Conservation (phyloP, 805 yeast species). For the Pichia californica region DNA sequence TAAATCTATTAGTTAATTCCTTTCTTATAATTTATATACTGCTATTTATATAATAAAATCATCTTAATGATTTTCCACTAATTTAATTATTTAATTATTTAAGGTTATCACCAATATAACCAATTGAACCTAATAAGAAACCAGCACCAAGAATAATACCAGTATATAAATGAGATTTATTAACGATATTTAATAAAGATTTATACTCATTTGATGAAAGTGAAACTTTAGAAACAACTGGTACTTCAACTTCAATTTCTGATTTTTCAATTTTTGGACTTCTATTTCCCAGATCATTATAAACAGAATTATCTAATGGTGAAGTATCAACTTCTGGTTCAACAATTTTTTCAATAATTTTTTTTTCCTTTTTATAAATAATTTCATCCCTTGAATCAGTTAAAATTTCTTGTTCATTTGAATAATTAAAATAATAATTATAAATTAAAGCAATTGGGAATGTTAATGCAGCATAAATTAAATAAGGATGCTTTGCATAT, state of each 20-base stretch:
- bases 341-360: constrained; percentile 19
- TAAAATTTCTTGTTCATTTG: constrained; percentile 24
- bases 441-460: constrained; percentile 37
- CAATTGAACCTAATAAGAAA: constrained; percentile 44
- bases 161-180: constrained; percentile 34
- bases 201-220: constrained; percentile 34
- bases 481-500: constrained; percentile 63
- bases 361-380: constrained; percentile 17
- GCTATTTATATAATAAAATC: too few relatives aligned
- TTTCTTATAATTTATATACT: too few relatives aligned
- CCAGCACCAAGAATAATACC: constrained; percentile 39
- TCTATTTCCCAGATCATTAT: constrained; percentile 35
- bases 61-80: too few relatives aligned
- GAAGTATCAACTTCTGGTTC: constrained; percentile 29
- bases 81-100: constrained; percentile 6
- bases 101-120: constrained; percentile 48
- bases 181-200: constrained; percentile 29
- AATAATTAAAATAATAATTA: constrained; percentile 23
- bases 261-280: constrained; percentile 20
- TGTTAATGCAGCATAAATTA: constrained; percentile 58
- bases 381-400: constrained; percentile 11
- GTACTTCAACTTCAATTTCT: constrained; percentile 33
- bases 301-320: constrained; percentile 40
- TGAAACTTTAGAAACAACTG: constrained; percentile 22
- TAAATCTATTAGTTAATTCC: too few relatives aligned